These are phyloP conservation scores for Mycena polygramma DNA, from an alignment of 768 basidiomycete genomes.

Conservation along the genomic window DNA sequence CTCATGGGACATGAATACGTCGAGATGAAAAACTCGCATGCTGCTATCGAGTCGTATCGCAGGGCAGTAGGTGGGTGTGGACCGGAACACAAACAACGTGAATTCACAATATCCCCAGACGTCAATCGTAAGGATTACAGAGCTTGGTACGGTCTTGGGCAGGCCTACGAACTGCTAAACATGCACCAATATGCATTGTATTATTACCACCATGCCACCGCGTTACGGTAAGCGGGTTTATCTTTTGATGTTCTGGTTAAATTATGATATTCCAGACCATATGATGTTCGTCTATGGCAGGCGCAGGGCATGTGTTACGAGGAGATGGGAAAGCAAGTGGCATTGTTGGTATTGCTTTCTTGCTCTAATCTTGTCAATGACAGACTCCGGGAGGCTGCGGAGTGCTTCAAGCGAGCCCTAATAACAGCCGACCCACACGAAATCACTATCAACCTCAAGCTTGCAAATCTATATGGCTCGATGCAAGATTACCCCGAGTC, in stretches of 20 bases:
- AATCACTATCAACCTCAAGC: slow-evolving; percentile 76
- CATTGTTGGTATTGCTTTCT: background rate
- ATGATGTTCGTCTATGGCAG: slow-evolving; percentile 97
- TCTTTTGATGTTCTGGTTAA: slow-evolving; percentile 4
- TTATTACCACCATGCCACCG: slow-evolving; percentile 97
- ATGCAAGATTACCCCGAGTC: slow-evolving; percentile 78
- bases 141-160: slow-evolving; percentile 98
- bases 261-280: slow-evolving; percentile 71
- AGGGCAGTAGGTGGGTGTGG: slow-evolving; percentile 87
- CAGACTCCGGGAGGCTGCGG: slow-evolving; percentile 90
- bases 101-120: slow-evolving; percentile 62
- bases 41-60: slow-evolving; percentile 97
- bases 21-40: slow-evolving; percentile 99
- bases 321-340: slow-evolving; percentile 82
- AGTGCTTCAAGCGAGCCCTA: slow-evolving; percentile 92
- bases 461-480: slow-evolving; percentile 78
- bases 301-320: slow-evolving; percentile 95
- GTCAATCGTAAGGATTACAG: slow-evolving; percentile 97
- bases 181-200: slow-evolving; percentile 98
- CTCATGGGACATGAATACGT: slow-evolving; percentile 99
- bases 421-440: slow-evolving; percentile 85
- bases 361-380: slow-evolving; percentile 16
- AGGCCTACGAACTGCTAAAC: slow-evolving; percentile 95
- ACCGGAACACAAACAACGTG: background rate
- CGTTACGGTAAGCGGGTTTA: slow-evolving; percentile 72